Evolutionary conservation across 2,329 filamentous ascomycete genomes (phyloP), one percentile per base, ranked within the genome.

Genomic region (Xylariales sp.): DNA sequence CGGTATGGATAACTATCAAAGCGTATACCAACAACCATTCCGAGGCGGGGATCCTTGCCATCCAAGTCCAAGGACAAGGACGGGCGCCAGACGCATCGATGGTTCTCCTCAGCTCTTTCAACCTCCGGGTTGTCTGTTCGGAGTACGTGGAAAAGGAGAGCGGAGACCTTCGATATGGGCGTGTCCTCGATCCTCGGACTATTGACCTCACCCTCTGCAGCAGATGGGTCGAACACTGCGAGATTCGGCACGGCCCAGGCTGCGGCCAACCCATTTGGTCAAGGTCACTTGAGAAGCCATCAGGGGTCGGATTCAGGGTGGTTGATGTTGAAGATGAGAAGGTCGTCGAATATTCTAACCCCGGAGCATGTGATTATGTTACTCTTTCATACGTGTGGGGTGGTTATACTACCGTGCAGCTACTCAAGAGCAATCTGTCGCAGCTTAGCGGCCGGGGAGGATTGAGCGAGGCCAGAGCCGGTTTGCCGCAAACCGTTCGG

Each of bases 251-350:
- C 29, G 29, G 29, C 29, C 29, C 29, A 31, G 29, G 29, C n/a
- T 31, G 29, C 29, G n/a, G 29, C 29, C 8, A 31, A 8, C 29
- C 29, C 6, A 31, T 31, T 31, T 31, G 29, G 29, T 31, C 29
- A 31, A 31, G 3, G 29, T 31, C 29, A 14, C 29, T 31, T 14
- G 29, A 31, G 8, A 12, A 31, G n/a, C 29, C n/a, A 14, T 31
- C 29, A 15, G 29, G 29, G 29, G 29, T 31, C n/a, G 29, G 29
- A 31, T 31, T 31, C 29, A 31, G 29, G n/a, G 29, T 31, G n/a
- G 29, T 31, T 14, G 29, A 31, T 31, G 29, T 31, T 14, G 29
- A 31, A 31, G 29, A 31, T 8, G 29, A 31, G 29, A 31, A 31
- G 29, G 29, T 31, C 29, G 29, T 31, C n/a, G 29, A 31, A 31